Evolutionary conservation across 495 filamentous ascomycete species (phyloP).

Genomic region (Extremus antarcticus): DNA sequence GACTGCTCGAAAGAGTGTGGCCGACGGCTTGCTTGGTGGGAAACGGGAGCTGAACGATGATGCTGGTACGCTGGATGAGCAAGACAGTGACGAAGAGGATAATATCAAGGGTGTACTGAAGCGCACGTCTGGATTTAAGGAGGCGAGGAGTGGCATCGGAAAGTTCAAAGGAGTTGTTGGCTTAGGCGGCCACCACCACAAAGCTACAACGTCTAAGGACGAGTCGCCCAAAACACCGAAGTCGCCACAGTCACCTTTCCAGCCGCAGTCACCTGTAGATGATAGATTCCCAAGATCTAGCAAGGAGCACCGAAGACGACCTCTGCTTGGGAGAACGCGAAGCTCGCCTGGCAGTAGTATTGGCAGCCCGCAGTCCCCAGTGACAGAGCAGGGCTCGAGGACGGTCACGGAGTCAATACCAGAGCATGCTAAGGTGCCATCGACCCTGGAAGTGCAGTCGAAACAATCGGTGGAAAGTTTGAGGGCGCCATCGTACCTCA

Average conservation of each 20-base stretch:
- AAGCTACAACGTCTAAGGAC: slow-evolving; percentile 34
- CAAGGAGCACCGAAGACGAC: slow-evolving; percentile 1
- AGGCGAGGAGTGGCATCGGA: slow-evolving; percentile 72
- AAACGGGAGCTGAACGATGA: slow-evolving; percentile 3
- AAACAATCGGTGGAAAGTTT: not conserved
- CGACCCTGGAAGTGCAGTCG: not conserved
- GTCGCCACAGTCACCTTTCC: not conserved
- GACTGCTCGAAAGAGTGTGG: slow-evolving; percentile 40
- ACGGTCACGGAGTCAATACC: not conserved
- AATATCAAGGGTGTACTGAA: slow-evolving; percentile 59
- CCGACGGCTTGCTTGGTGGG: slow-evolving; percentile 1
- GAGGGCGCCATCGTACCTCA: not conserved
- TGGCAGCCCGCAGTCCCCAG: slow-evolving; percentile 7
- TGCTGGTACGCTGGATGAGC: slow-evolving; percentile 19
- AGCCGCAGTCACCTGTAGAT: slow-evolving; percentile 7
- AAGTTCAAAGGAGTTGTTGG: slow-evolving; percentile 79
- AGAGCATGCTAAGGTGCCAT: not conserved
- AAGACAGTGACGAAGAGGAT: slow-evolving; percentile 50
- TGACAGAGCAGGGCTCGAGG: not conserved
- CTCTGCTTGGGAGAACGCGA: slow-evolving; percentile 3
- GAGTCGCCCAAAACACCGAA: not conserved
- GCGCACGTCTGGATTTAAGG: slow-evolving; percentile 68
- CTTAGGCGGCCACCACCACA: slow-evolving; percentile 42
- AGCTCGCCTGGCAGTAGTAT: slow-evolving; percentile 11
- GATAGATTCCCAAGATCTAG: not conserved